Evolutionary conservation across 768 basidiomycete species (phyloP), one percentile per base, ranked within the genome.

Genomic region (Galerina marginata): DNA sequence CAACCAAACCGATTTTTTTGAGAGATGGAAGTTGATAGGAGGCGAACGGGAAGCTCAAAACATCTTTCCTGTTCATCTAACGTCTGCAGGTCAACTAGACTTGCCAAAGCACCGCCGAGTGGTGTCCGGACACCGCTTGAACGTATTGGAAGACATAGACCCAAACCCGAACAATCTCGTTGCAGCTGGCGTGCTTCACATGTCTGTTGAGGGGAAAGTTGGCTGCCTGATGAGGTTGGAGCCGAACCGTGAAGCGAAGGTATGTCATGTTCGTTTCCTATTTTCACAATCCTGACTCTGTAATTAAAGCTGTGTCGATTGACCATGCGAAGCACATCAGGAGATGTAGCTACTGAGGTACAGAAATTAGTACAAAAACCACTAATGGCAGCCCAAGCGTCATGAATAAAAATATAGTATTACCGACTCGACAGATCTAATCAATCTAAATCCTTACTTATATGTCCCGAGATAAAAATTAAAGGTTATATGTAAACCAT

Each of bases 11-110:
- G 93, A 97, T 66, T 99, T 99, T 83, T 99, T 99, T 75, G 96
- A 98, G 74, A 82, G 97, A 53, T 99, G 97, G 97, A 96, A 95
- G 74, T 77, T 97, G 66, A 99, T 99, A 53, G 97, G 97, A 6
- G 97, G 97, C 1, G 97, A 97, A 29, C 85, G 96, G 51, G 97
- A 99, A 77, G 86, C 91, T 26, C 97, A 99, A 72, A 73, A 76
- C 48, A 82, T 99, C 56, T 97, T 97, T 75, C 89, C 94, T 0
- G 88, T 99, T 59, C 72, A 77, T 36, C 77, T 97, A 23, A 86
- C 85, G 45, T 77, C 77, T 14, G 71, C 78, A 9, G 93, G 92
- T 9, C 86, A 91, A 59, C 79, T 98, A 44, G 92, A 99, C 71
- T 67, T 90, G 9, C 80, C 79, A 11, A 90, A 84, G 70, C 83